These are phyloP conservation scores for Misopates orontium DNA, from an alignment of 257 asterid species.

Conservation along the genomic window DNA sequence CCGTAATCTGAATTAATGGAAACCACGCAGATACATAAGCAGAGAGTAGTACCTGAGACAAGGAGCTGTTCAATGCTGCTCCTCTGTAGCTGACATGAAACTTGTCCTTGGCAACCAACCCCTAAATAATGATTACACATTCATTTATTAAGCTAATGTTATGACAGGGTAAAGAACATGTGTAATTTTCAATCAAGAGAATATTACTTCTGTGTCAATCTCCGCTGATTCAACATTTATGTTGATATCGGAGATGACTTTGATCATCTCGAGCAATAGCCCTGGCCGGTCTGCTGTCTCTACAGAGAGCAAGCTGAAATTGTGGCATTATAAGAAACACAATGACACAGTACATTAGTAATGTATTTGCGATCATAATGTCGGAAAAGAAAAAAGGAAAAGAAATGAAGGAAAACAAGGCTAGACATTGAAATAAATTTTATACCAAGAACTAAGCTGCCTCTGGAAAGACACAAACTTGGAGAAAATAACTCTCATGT, in stretches of 20 bases:
- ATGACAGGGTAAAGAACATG: neutral
- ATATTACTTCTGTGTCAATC: constrained; percentile 84
- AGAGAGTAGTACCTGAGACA: constrained; percentile 78
- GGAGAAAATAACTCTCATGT: constrained; percentile 3
- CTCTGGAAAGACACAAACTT: constrained; percentile 8
- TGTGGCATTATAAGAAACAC: constrained; percentile 12
- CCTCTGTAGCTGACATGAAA: constrained; percentile 95
- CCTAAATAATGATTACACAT: constrained; percentile 43
- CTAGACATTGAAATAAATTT: too few relatives aligned
- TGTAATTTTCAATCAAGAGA: constrained; percentile 17
- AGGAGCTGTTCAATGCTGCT: constrained; percentile 77
- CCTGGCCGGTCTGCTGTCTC: constrained; percentile 99
- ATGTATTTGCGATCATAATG: neutral
- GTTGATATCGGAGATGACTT: constrained; percentile 74
- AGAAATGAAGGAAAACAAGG: neutral
- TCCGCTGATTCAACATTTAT: constrained; percentile 90
- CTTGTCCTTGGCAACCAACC: constrained; percentile 90
- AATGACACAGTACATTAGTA: neutral
- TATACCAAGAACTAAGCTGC: neutral
- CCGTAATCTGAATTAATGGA: too few relatives aligned
- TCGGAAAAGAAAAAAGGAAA: neutral
- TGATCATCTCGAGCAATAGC: constrained; percentile 75
- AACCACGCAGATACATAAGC: neutral
- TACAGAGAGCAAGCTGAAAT: constrained; percentile 81
- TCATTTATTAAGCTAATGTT: constrained; percentile 23